A percentile compares a stretch with the other conserved stretches of the same genome.
phyloP scores from a whole-genome alignment of 1,139 yeast genomes.

The Nematodospora anomalae region DNA sequence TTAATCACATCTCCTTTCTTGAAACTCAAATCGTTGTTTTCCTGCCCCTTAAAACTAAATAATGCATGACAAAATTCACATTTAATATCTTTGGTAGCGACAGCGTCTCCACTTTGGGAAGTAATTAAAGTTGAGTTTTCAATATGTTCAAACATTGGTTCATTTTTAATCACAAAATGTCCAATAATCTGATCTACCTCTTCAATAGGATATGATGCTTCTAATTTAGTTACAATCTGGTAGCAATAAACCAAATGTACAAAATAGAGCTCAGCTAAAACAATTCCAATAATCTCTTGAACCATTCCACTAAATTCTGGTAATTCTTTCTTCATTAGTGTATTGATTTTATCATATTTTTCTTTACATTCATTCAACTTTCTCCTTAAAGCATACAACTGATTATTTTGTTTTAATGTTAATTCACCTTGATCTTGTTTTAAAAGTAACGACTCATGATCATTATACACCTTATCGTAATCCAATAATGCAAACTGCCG shows the following conservation, averaged over 20 bases:
- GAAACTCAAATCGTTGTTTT: constrained; percentile 50
- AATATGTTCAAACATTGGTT: constrained; percentile 17
- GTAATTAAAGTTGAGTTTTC: constrained; percentile 22
- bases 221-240: constrained; percentile 23
- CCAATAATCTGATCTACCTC: constrained; percentile 10
- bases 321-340: constrained; percentile 36
- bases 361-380: constrained; percentile 28
- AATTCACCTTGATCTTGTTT: constrained; percentile 24
- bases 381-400: constrained; percentile 30
- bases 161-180: constrained; percentile 15
- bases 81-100: neutral
- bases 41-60: constrained; percentile 31
- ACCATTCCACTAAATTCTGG: constrained; percentile 38
- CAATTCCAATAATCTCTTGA: constrained; percentile 22
- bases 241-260: constrained; percentile 29
- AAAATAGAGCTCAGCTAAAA: constrained; percentile 31
- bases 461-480: constrained; percentile 31
- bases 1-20: constrained; percentile 48
- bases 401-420: constrained; percentile 31
- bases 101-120: neutral
- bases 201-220: constrained; percentile 13
- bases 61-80: constrained; percentile 31
- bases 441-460: constrained; percentile 25
- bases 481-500: constrained; percentile 37
- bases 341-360: constrained; percentile 33